These are phyloP conservation scores for Apophysomyces variabilis DNA, from an alignment of 371 early-diverging fungal genomes.

Conservation along the genomic window DNA sequence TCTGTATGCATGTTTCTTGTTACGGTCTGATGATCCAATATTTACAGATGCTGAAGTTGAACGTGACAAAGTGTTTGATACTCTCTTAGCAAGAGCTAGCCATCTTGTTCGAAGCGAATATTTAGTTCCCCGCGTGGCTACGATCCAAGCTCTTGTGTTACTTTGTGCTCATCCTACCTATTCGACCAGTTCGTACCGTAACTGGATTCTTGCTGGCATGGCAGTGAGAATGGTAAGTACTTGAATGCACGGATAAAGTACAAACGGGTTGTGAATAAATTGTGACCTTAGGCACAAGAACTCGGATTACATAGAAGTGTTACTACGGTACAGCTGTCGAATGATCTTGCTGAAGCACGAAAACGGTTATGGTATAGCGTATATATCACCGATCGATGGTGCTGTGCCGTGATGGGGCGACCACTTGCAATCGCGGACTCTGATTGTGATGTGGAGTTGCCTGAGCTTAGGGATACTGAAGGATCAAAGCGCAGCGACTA, in stretches of 20 bases:
- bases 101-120: conserved; percentile 30
- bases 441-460: conserved; percentile 44
- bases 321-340: conserved; percentile 21
- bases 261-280: background rate
- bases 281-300: conserved; percentile 35
- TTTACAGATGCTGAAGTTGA: conserved; percentile 24
- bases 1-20: conserved; percentile 28
- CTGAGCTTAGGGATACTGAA: conserved; percentile 11
- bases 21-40: conserved; percentile 23
- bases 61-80: conserved; percentile 28
- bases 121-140: conserved; percentile 34
- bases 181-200: conserved; percentile 27
- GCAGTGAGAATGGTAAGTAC: conserved; percentile 46
- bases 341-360: conserved; percentile 22
- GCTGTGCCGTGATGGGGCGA: conserved; percentile 45
- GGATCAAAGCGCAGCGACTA: conserved; percentile 15
- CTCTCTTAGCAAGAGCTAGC: conserved; percentile 26
- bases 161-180: conserved; percentile 34
- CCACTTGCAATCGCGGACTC: conserved; percentile 47
- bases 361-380: conserved; percentile 39
- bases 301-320: conserved; percentile 40
- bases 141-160: conserved; percentile 39
- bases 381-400: conserved; percentile 43
- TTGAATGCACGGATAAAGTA: background rate
- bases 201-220: conserved; percentile 44